These are phyloP conservation scores for Erodium chrysanthum DNA, from an alignment of 441 rosid genomes.

Conservation along the genomic window DNA sequence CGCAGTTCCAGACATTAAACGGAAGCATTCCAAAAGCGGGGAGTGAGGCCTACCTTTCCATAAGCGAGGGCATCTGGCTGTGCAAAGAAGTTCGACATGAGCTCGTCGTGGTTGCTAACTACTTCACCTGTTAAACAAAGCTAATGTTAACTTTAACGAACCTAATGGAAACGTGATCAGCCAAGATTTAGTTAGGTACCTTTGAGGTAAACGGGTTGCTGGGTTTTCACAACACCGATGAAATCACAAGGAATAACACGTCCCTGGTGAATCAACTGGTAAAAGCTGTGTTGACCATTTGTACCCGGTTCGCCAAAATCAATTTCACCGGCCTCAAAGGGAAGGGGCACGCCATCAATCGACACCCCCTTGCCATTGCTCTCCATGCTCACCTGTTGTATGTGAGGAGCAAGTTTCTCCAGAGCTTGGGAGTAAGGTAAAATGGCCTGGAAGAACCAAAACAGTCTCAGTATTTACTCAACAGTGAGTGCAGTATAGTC, in stretches of 20 bases:
- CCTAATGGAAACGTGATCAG: background rate
- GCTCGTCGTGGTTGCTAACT: constrained; percentile 91
- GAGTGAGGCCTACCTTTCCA: constrained; percentile 60
- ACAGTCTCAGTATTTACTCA: background rate
- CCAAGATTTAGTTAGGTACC: constrained; percentile 31
- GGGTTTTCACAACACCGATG: constrained; percentile 75
- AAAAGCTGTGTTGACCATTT: constrained; percentile 96
- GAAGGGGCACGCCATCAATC: constrained; percentile 73
- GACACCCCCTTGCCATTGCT: constrained; percentile 98
- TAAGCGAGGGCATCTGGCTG: constrained; percentile 96
- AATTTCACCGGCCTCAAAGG: constrained; percentile 84
- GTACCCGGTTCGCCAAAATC: constrained; percentile 99
- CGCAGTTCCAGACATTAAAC: no score
- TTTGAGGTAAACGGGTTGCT: constrained; percentile 78
- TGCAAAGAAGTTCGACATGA: constrained; percentile 97
- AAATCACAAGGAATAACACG: constrained; percentile 89
- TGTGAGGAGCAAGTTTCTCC: constrained; percentile 91
- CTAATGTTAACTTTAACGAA: background rate
- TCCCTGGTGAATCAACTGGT: constrained; percentile 98
- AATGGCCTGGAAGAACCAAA: constrained; percentile 53
- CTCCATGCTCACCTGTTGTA: constrained; percentile 99
- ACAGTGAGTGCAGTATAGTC: constrained; percentile 11
- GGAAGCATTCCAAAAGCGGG: background rate
- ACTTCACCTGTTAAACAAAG: constrained; percentile 52
- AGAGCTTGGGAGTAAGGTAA: constrained; percentile 89